phyloP scores from a whole-genome alignment of 768 basidiomycete species.

The Tylopilus plumbeoviolaceoides region DNA sequence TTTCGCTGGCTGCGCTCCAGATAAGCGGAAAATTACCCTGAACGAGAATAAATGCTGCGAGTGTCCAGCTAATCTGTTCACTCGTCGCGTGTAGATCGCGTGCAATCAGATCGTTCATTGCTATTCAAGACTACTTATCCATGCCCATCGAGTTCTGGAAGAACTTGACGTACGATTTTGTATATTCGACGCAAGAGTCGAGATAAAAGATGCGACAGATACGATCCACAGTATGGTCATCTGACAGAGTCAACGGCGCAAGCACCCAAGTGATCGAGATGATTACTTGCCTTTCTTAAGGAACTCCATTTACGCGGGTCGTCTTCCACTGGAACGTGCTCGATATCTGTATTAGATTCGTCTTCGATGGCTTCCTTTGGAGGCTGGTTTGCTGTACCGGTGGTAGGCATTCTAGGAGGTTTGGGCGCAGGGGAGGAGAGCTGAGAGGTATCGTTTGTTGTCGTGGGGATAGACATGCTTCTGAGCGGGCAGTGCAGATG shows the following conservation, averaged over 20 bases:
- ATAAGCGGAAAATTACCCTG: constrained; percentile 66
- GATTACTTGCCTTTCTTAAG: constrained; percentile 46
- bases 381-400: constrained; percentile 1
- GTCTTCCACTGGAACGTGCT: constrained; percentile 41
- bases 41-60: constrained; percentile 69
- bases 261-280: background rate
- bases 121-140: constrained; percentile 30
- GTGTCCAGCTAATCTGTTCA: constrained; percentile 59
- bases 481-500: constrained; percentile 2
- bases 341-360: constrained; percentile 20
- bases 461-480: constrained; percentile 11
- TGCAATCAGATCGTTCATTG: constrained; percentile 60
- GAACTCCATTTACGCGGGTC: constrained; percentile 61
- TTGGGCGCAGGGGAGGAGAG: background rate
- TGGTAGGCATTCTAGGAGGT: background rate
- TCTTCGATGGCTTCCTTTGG: constrained; percentile 2
- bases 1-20: constrained; percentile 70
- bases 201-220: constrained; percentile 22
- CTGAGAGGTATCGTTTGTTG: background rate
- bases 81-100: constrained; percentile 54
- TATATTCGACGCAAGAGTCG: constrained; percentile 26
- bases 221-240: constrained; percentile 26
- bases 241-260: constrained; percentile 6
- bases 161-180: constrained; percentile 25
- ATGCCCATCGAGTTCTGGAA: background rate